Percentiles rank a stretch among this genome's conserved stretches.
Conservation (phyloP, 208 protist genomes). For the Acanthamoeba royreba region DNA sequence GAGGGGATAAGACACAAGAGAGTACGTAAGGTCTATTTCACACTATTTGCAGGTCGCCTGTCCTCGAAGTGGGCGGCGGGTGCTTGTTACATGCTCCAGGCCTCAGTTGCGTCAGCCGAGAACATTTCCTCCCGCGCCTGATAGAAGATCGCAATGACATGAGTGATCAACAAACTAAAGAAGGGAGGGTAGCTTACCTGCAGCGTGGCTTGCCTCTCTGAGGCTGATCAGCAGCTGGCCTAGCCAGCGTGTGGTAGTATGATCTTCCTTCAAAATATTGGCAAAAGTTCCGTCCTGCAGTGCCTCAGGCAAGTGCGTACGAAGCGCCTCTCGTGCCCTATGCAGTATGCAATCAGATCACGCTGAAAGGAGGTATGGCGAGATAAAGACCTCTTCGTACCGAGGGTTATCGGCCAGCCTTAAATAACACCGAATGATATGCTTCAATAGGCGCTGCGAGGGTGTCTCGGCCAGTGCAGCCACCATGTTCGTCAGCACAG, state of each 20-base stretch:
- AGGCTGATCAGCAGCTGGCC: constrained; percentile 43
- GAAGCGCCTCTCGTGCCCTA: constrained; percentile 83
- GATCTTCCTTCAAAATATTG: constrained; percentile 43
- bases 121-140: too few relatives aligned
- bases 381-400: not conserved
- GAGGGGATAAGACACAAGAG: too few relatives aligned
- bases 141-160: too few relatives aligned
- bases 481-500: constrained; percentile 95
- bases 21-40: too few relatives aligned
- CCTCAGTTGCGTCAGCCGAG: too few relatives aligned
- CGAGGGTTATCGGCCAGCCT: constrained; percentile 94
- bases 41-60: too few relatives aligned
- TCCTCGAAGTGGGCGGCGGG: too few relatives aligned
- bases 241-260: constrained; percentile 37
- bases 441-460: constrained; percentile 93
- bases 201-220: not conserved
- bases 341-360: not conserved
- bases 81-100: too few relatives aligned
- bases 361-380: not conserved
- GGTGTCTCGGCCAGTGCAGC: constrained; percentile 86
- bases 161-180: not conserved
- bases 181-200: not conserved
- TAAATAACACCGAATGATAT: constrained; percentile 98
- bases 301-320: constrained; percentile 80
- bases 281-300: constrained; percentile 81